A percentile compares a stretch with the other conserved stretches of the same genome.
Conservation (phyloP, 2,329 filamentous ascomycete species). For the Fusarium chuoi region DNA sequence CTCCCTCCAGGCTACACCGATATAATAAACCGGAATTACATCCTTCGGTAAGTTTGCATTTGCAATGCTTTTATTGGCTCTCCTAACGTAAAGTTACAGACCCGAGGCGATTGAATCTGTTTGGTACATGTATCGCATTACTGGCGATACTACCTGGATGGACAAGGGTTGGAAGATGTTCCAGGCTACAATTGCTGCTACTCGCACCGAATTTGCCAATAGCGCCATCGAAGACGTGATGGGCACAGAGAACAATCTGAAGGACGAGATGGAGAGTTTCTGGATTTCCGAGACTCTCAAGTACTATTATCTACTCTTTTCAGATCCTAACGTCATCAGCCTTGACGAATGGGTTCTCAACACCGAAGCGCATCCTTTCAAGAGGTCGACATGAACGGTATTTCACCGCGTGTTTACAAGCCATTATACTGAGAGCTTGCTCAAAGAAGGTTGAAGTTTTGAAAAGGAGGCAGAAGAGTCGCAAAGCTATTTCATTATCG, state of each 20-base stretch:
- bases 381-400: constrained; percentile 50
- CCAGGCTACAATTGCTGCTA: constrained; percentile 72
- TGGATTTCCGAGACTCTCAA: constrained; percentile 93
- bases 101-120: constrained; percentile 90
- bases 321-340: constrained; percentile 71
- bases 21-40: constrained; percentile 62
- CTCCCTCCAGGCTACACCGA: constrained; percentile 63
- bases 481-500: constrained; percentile 2
- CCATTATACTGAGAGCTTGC: neutral
- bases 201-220: constrained; percentile 73
- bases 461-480: neutral
- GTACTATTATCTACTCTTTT: constrained; percentile 89
- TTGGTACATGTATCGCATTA: constrained; percentile 92
- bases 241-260: constrained; percentile 51
- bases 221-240: constrained; percentile 76
- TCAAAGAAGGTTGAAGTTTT: neutral
- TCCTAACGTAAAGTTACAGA: constrained; percentile 52
- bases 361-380: constrained; percentile 70
- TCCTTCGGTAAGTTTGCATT: constrained; percentile 64
- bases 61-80: constrained; percentile 11
- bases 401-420: neutral
- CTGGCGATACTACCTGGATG: constrained; percentile 77
- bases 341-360: constrained; percentile 76
- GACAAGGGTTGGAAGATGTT: constrained; percentile 93
- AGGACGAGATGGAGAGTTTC: constrained; percentile 85